Evolutionary conservation across 345 rosid species (phyloP).

Genomic region (Kernera saxatilis): DNA sequence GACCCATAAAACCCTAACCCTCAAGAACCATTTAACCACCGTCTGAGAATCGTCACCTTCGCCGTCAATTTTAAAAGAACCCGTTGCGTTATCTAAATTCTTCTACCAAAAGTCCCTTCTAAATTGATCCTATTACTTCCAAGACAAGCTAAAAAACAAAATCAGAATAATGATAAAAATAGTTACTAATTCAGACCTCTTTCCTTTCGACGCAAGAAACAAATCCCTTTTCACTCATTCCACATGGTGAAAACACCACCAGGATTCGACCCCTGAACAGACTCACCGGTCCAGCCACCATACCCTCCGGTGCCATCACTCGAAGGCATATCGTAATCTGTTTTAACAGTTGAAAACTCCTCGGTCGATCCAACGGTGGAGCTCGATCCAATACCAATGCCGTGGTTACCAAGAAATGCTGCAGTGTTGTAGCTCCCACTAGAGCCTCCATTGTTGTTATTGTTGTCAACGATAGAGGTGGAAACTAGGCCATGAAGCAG

Average conservation of each 20-base stretch:
- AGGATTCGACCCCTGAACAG: slow-evolving; percentile 71
- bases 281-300: slow-evolving; percentile 66
- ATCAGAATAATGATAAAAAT: not conserved
- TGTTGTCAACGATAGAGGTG: slow-evolving; percentile 28
- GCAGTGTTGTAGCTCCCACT: slow-evolving; percentile 28
- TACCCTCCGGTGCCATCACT: slow-evolving; percentile 39
- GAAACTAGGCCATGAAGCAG: slow-evolving; percentile 59
- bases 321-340: slow-evolving; percentile 76
- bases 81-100: slow-evolving; percentile 3
- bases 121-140: slow-evolving; percentile 19
- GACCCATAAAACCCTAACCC: slow-evolving; percentile 36
- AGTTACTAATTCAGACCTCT: slow-evolving; percentile 3
- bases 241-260: slow-evolving; percentile 77
- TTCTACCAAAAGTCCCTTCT: slow-evolving; percentile 16
- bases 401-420: slow-evolving; percentile 53
- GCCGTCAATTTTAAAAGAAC: slow-evolving; percentile 14
- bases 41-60: slow-evolving; percentile 6
- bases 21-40: slow-evolving; percentile 23
- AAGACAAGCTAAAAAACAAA: not conserved
- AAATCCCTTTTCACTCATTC: slow-evolving; percentile 51
- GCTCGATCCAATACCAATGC: slow-evolving; percentile 49
- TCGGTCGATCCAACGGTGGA: slow-evolving; percentile 45
- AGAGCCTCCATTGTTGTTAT: slow-evolving; percentile 17
- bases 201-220: slow-evolving; percentile 17
- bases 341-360: slow-evolving; percentile 69